Percentiles rank a stretch among this genome's conserved stretches.
These are phyloP conservation scores for Tetrahymena malaccensis DNA, from an alignment of 73 alveolate species.

Conservation along the genomic window DNA sequence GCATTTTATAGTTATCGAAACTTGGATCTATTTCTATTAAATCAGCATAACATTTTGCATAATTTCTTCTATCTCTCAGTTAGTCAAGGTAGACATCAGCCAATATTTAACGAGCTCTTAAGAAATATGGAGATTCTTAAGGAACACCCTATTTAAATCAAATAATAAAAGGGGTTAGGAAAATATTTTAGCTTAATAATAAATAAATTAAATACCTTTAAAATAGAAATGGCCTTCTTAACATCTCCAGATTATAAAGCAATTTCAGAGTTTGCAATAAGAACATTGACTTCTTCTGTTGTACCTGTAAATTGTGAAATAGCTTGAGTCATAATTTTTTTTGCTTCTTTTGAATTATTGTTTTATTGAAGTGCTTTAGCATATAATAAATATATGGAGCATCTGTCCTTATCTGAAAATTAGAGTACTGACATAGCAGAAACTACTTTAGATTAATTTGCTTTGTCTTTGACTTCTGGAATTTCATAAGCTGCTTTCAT, in stretches of 20 bases:
- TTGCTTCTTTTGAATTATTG: conserved; percentile 55
- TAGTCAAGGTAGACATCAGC: conserved; percentile 88
- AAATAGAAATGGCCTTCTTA: conserved; percentile 90
- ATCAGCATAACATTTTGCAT: conserved; percentile 90
- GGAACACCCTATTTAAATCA: conserved; percentile 37
- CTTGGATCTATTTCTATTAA: conserved; percentile 79
- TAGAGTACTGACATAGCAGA: conserved; percentile 1
- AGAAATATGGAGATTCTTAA: conserved; percentile 82
- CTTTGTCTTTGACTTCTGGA: not conserved
- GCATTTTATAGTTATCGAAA: conserved; percentile 78
- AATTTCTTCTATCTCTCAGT: conserved; percentile 91
- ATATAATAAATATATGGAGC: conserved; percentile 53
- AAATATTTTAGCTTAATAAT: not conserved
- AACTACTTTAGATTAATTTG: not conserved
- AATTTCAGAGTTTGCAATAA: conserved; percentile 79
- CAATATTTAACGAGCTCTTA: conserved; percentile 79
- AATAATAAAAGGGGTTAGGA: not conserved
- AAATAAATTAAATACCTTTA: conserved; percentile 47
- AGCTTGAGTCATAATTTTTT: conserved; percentile 69
- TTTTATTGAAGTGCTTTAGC: conserved; percentile 57
- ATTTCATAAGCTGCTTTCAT: not conserved
- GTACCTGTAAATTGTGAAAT: conserved; percentile 78
- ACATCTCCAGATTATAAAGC: conserved; percentile 93
- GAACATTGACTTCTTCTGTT: conserved; percentile 68
- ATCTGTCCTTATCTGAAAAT: conserved; percentile 68